Percentiles rank a stretch among this genome's conserved stretches.
Evolutionary conservation across 1,139 yeast species (phyloP).

Genomic region (Meyerozyma carpophila): DNA sequence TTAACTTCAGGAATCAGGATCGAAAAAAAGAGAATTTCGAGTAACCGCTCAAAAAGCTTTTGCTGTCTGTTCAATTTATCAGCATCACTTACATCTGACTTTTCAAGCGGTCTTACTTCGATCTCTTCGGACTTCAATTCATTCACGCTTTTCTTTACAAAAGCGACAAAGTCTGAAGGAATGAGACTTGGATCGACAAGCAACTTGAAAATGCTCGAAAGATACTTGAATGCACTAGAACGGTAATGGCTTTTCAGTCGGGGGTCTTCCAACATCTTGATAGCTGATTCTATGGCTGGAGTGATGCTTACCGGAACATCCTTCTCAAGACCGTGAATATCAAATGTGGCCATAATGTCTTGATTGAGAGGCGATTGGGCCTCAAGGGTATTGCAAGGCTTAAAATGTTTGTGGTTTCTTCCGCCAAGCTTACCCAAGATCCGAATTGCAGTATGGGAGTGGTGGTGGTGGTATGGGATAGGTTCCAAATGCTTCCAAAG

Average conservation of each 20-base stretch:
- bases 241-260: constrained; percentile 64
- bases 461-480: constrained; percentile 87
- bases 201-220: constrained; percentile 61
- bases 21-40: constrained; percentile 71
- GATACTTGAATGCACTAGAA: constrained; percentile 69
- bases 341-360: constrained; percentile 63
- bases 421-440: constrained; percentile 96
- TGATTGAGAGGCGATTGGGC: constrained; percentile 57
- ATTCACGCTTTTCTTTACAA: constrained; percentile 42
- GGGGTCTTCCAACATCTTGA: constrained; percentile 58
- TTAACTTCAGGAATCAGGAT: constrained; percentile 71
- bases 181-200: constrained; percentile 62
- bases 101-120: constrained; percentile 28
- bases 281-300: constrained; percentile 79
- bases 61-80: constrained; percentile 55
- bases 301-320: constrained; percentile 70
- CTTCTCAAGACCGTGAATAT: constrained; percentile 61
- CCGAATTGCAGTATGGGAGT: constrained; percentile 90
- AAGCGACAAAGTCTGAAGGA: constrained; percentile 49
- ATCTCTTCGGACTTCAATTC: constrained; percentile 42
- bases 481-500: constrained; percentile 90
- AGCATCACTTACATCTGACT: constrained; percentile 42
- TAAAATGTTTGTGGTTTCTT: constrained; percentile 79
- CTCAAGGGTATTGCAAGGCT: constrained; percentile 63
- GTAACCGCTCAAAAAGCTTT: constrained; percentile 50